phyloP scores from a whole-genome alignment of 139 green algal species.

The Auxenochlorella protothecoides region DNA sequence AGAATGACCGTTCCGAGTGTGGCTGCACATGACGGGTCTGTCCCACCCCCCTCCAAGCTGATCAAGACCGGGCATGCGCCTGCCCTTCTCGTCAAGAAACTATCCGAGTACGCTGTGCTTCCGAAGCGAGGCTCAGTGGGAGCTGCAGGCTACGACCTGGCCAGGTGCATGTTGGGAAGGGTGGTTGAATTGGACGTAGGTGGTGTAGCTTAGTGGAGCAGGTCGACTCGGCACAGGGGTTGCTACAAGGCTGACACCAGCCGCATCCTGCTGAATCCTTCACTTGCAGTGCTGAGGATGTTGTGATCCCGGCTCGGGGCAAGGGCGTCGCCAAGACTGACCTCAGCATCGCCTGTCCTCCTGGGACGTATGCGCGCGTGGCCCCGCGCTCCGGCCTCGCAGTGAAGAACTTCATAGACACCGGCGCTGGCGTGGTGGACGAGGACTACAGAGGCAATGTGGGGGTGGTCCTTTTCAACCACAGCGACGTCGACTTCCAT shows the following conservation, averaged over 20 bases:
- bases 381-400: constrained; percentile 91
- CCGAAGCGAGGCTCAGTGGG: constrained; percentile 67
- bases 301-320: constrained; percentile 70
- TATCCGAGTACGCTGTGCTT: constrained; percentile 66
- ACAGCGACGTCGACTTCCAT: constrained; percentile 74
- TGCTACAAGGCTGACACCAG: neutral
- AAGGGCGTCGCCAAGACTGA: constrained; percentile 80
- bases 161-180: constrained; percentile 38
- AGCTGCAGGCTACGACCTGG: constrained; percentile 90
- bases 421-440: constrained; percentile 91
- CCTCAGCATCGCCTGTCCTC: constrained; percentile 74
- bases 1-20: too few species aligned
- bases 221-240: neutral
- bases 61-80: neutral
- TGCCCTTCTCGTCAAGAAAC: constrained; percentile 59
- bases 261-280: neutral
- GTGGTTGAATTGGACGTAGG: neutral
- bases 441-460: constrained; percentile 93
- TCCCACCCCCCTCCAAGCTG: neutral
- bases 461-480: constrained; percentile 96
- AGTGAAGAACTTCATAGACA: constrained; percentile 93
- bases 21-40: too few species aligned
- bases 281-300: constrained; percentile 67
- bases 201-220: neutral
- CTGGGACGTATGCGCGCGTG: constrained; percentile 89